Evolutionary conservation across 495 filamentous ascomycete species (phyloP).

Genomic region (Neurospora sp.): DNA sequence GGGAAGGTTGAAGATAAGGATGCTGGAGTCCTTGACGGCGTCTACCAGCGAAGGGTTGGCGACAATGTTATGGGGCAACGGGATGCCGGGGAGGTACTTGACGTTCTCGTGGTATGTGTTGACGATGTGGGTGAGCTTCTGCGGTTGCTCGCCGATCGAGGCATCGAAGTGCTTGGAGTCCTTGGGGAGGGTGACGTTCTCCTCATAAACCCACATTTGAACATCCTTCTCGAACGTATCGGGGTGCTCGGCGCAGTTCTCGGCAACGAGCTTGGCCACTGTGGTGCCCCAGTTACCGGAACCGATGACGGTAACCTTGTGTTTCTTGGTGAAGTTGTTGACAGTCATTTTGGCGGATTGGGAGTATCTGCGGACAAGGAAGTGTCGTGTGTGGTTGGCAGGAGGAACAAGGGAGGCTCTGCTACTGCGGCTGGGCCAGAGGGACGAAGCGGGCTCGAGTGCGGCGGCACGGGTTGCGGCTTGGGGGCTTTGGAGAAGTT

Average conservation of each 20-base stretch:
- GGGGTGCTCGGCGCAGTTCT: conserved; percentile 70
- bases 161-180: conserved; percentile 49
- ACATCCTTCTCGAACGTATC: conserved; percentile 79
- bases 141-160: conserved; percentile 42
- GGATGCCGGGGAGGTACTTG: conserved; percentile 86
- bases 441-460: not conserved
- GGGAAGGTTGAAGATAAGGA: conserved; percentile 94
- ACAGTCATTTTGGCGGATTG: conserved; percentile 24
- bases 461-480: not conserved
- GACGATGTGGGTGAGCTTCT: conserved; percentile 85
- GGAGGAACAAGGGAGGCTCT: not conserved
- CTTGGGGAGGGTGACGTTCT: conserved; percentile 66
- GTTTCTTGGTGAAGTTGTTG: conserved; percentile 41
- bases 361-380: conserved; percentile 6
- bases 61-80: conserved; percentile 74
- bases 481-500: not conserved
- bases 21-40: conserved; percentile 69
- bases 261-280: conserved; percentile 92
- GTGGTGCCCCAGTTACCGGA: conserved; percentile 98
- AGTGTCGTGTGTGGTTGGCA: not conserved
- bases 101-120: conserved; percentile 91
- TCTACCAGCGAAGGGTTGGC: conserved; percentile 82
- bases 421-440: not conserved
- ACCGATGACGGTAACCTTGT: conserved; percentile 90
- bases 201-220: conserved; percentile 96